Evolutionary conservation across 768 basidiomycete genomes (phyloP).

Genomic region (Asterophora lycoperdoides): DNA sequence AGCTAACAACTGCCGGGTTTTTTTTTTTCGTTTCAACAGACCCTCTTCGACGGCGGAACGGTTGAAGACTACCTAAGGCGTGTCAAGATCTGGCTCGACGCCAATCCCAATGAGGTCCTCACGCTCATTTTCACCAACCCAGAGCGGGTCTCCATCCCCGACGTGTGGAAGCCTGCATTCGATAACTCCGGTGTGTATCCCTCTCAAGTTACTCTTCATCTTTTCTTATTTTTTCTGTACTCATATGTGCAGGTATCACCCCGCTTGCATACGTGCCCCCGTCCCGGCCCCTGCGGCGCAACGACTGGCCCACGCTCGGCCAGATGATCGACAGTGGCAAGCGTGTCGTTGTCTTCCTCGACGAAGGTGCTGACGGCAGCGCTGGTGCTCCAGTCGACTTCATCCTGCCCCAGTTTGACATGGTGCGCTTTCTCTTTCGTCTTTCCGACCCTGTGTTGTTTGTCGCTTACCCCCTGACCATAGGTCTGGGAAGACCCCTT

Average conservation of each 20-base stretch:
- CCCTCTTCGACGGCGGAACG: conserved; percentile 51
- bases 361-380: conserved; percentile 9
- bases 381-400: conserved; percentile 8
- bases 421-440: neutral
- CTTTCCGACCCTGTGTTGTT: neutral
- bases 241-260: conserved; percentile 30
- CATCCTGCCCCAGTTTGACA: conserved; percentile 12
- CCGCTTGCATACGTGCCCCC: conserved; percentile 51
- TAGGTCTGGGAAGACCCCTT: conserved; percentile 43
- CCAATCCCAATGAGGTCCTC: conserved; percentile 62
- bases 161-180: conserved; percentile 51
- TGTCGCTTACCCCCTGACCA: neutral
- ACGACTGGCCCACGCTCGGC: conserved; percentile 64
- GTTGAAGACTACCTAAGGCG: conserved; percentile 44
- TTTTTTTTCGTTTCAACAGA: conserved; percentile 13
- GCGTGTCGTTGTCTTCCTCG: conserved; percentile 32
- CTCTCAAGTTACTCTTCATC: neutral
- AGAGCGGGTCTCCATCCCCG: conserved; percentile 44
- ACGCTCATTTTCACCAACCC: conserved; percentile 66
- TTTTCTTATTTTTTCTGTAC: neutral
- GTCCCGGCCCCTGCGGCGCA: conserved; percentile 33
- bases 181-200: conserved; percentile 37
- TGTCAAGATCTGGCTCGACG: conserved; percentile 52
- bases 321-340: conserved; percentile 52
- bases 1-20: too few relatives aligned